Base-by-base conservation (phyloP, 129 eudicot genomes). In the Arctium minus region DNA sequence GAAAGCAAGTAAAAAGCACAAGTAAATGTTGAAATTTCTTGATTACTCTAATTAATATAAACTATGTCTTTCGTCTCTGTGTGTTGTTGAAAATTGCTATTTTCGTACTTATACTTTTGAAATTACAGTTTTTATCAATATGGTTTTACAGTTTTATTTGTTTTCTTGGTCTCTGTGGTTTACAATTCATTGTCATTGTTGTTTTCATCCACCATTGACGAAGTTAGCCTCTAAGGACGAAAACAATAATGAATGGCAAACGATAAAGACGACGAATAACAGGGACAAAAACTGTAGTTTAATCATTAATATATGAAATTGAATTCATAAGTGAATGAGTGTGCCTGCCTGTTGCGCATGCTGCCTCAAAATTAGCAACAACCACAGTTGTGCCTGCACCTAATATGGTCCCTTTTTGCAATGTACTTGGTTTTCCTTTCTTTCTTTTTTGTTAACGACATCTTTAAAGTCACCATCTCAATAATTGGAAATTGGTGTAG, bases 1-100 rank as follows among this genome's bases (percentile, higher is more conserved):
- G 88, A 90, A 90, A 80, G 82, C 89, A 36, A 74, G 36, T 11
- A 78, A 84, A 33, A 84, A 46, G 22, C 64, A 42, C 68, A 22
- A 84, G 72, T 73, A 84, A 65, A 53, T 79, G 62, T 79, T 50
- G 33, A 46, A 70, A 36, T 46, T 32, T 80, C 32, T 48, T 15
- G 0, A 60, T 17, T n/a, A 60, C 27, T 17, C 29, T 60, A 60
- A 60, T 60, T 17, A 60, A 60, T 60, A 60, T 60, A 5, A 60
- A 5, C 2, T 60, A 60, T 5, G 29, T 60, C 5, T 60, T n/a
- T n/a, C 7, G 67, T 56, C 22, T 56, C 27, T 4, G 5, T 15
- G 18, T 5, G 17, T 46, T 56, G 67, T 17, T 56, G 27, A 56
- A 46, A 46, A 46, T 46, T 46, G 56, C 15, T 12, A 9, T 10